Evolutionary conservation across 352 stramenopile species (phyloP), one percentile per base, ranked within the genome.

Genomic region (Phytophthora nicotianae): DNA sequence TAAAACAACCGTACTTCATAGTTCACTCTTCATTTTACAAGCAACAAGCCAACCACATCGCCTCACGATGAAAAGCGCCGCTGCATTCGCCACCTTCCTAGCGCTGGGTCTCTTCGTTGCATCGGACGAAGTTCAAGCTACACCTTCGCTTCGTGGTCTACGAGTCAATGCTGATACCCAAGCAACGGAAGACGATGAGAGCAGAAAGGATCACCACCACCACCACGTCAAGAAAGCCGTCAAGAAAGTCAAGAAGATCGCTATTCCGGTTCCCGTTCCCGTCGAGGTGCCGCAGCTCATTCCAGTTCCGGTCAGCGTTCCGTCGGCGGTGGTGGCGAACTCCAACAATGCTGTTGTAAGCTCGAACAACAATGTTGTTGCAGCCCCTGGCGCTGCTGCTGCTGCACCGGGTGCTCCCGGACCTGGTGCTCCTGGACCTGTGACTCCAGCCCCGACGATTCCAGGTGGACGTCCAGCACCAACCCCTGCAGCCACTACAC

Each of bases 161-260:
- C 51, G 21, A 41, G 3, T 24, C 10, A 56, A 11, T 13, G 53
- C 59, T 2, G 51, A 68, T 20, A 37, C 33, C 2, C 46, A 49
- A 46, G n/a, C 48, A 17, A 33, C 20, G 13, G 59, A 72, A 49
- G 29, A 37, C 21, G 49, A 65, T 9, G 59, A 73, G 26, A 55
- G 21, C 23, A 45, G 45, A 19, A 53, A 74, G 11, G 26, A 58
- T 45, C 50, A 60, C 13, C 54, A 60, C 26, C 48, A 59, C 20
- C 32, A 64, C 45, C 26, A 50, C 38, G 54, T 16, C 20, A 50
- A 27, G 6, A 29, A 38, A 38, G 32, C n/a, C 13, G 33, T 64
- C 37, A 73, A 74, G 43, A 70, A 70, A 63, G 60, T 74, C 48
- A 74, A 75, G 62, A 75, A 74, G 38, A 64, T 71, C 51, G 66